A percentile compares a stretch with the other conserved stretches of the same genome.
Conservation (phyloP, 202 grass and related monocot species). For the Zizania palustris region DNA sequence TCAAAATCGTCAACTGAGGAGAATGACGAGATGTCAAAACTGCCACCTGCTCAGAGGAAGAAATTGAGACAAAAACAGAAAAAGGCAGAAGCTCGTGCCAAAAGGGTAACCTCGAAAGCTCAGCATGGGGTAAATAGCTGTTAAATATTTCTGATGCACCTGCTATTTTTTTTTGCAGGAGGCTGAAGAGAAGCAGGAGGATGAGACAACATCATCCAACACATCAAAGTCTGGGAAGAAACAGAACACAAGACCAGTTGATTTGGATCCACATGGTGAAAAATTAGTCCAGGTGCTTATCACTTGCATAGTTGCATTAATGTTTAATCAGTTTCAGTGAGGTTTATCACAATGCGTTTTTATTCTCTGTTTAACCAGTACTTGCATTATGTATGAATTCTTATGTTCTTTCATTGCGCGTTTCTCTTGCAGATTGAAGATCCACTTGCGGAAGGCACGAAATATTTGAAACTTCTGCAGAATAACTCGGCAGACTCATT, state of each 20-base stretch:
- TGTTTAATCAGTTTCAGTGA: conserved; percentile 16
- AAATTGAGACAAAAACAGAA: conserved; percentile 99
- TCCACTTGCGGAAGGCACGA: conserved; percentile 83
- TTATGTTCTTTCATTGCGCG: background rate
- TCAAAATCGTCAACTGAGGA: conserved; percentile 76
- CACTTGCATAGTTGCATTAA: background rate
- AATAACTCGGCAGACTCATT: conserved; percentile 83
- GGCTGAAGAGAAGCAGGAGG: conserved; percentile 96
- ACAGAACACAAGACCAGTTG: conserved; percentile 76
- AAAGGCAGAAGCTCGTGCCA: conserved; percentile 96
- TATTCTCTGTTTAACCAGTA: background rate
- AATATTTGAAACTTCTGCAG: conserved; percentile 96
- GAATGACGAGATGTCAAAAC: conserved; percentile 85
- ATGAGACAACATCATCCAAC: conserved; percentile 65
- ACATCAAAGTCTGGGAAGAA: conserved; percentile 87
- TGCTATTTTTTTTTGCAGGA: conserved; percentile 57
- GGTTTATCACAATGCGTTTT: background rate
- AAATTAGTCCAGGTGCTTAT: conserved; percentile 85
- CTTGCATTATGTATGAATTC: conserved; percentile 11
- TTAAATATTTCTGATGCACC: conserved; percentile 28
- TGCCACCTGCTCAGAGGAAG: conserved; percentile 93
- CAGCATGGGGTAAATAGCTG: conserved; percentile 22
- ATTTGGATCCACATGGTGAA: conserved; percentile 92
- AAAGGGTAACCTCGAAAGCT: conserved; percentile 73
- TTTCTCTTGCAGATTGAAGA: conserved; percentile 78